Percentiles rank a stretch among this genome's conserved stretches.
These are phyloP conservation scores for Penicillium nordicum DNA, from an alignment of 2,329 filamentous ascomycete species.

Conservation along the genomic window DNA sequence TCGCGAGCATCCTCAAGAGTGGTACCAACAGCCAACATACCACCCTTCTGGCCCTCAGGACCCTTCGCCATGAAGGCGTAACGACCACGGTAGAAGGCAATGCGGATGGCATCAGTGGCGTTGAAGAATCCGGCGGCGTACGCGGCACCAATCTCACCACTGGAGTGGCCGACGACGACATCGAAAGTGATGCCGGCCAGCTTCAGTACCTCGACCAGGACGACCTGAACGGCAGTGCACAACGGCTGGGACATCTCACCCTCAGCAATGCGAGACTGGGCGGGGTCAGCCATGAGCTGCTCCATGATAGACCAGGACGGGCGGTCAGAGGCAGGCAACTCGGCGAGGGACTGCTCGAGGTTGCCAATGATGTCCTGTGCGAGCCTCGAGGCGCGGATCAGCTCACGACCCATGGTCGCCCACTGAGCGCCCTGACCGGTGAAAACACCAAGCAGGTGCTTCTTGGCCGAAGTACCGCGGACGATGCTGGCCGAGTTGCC, in stretches of 20 bases:
- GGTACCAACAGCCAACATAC: constrained; percentile 13
- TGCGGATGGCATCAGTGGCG: constrained; percentile 5
- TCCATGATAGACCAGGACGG: constrained; percentile 4
- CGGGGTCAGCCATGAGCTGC: constrained; percentile 1
- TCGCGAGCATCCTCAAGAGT: constrained; percentile 8
- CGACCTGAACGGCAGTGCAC: background rate
- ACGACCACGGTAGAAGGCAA: constrained; percentile 14
- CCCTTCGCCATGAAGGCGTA: background rate
- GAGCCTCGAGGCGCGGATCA: background rate
- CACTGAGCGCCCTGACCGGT: background rate
- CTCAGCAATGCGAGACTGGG: background rate
- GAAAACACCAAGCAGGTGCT: background rate
- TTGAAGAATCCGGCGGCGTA: constrained; percentile 26
- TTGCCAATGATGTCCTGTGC: background rate
- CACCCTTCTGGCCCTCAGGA: background rate
- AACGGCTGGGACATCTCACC: background rate
- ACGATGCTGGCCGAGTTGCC: background rate
- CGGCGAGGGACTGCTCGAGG: constrained; percentile 1
- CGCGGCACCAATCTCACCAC: constrained; percentile 30
- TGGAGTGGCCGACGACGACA: constrained; percentile 29
- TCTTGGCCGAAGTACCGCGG: background rate
- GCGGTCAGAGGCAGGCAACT: background rate
- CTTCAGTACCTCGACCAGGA: background rate
- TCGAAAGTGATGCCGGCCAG: constrained; percentile 3
- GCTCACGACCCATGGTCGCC: background rate